Evolutionary conservation across 2,329 filamentous ascomycete genomes (phyloP).

Genomic region (Ascocoryne sarcoides): DNA sequence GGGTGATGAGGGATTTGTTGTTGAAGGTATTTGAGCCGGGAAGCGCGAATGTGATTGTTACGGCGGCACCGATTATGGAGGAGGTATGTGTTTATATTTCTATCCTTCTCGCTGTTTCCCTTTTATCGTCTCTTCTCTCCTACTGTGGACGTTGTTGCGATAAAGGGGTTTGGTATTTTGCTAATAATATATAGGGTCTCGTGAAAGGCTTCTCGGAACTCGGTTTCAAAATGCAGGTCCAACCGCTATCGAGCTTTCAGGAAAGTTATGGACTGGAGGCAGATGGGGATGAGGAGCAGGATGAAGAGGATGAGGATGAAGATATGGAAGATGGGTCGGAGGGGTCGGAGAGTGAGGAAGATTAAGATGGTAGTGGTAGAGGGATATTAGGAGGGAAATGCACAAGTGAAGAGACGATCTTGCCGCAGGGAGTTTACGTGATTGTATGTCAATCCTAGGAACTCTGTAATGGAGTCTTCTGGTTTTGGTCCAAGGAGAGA

Average conservation of each 20-base stretch:
- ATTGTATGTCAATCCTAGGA: too few relatives aligned
- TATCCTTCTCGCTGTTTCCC: slow-evolving; percentile 1
- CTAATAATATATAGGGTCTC: slow-evolving; percentile 48
- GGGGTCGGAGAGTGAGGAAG: too few relatives aligned
- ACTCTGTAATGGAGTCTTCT: too few relatives aligned
- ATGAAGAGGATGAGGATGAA: slow-evolving; percentile 22
- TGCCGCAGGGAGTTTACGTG: too few relatives aligned
- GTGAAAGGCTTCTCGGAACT: slow-evolving; percentile 63
- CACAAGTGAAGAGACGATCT: too few relatives aligned
- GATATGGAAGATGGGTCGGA: slow-evolving; percentile 17
- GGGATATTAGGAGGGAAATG: too few relatives aligned
- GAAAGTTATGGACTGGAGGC: slow-evolving; percentile 78
- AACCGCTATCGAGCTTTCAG: slow-evolving; percentile 70
- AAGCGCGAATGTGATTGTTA: slow-evolving; percentile 77
- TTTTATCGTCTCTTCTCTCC: slow-evolving; percentile 1
- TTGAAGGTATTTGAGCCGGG: slow-evolving; percentile 72
- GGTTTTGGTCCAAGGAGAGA: too few relatives aligned
- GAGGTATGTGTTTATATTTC: slow-evolving; percentile 75
- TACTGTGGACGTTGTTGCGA: not conserved
- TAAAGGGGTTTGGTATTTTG: not conserved
- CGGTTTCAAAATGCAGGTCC: slow-evolving; percentile 72
- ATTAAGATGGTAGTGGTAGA: too few relatives aligned
- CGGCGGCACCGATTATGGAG: slow-evolving; percentile 75
- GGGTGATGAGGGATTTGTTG: slow-evolving; percentile 64
- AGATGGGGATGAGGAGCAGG: slow-evolving; percentile 38